Percentiles rank a stretch among this genome's conserved stretches.
Conservation (phyloP, 2,329 filamentous ascomycete species). For the Arachnomyces sp. region DNA sequence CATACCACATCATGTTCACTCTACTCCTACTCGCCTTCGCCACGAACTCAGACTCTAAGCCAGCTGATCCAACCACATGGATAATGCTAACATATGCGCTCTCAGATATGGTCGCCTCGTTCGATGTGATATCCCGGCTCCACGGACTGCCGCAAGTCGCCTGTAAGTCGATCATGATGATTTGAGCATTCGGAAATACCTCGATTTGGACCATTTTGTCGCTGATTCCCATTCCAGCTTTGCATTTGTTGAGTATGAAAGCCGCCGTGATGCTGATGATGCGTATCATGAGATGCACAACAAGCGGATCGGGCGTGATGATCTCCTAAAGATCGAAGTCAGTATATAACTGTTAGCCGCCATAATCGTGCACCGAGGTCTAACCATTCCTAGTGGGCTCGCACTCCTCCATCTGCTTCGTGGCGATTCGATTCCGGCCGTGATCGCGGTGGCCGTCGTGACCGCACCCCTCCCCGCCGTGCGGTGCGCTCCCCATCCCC, state of each 20-base stretch:
- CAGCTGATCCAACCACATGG: conserved; percentile 2
- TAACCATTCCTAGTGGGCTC: conserved; percentile 70
- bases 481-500: conserved; percentile 47
- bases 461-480: conserved; percentile 51
- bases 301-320: conserved; percentile 93
- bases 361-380: conserved; percentile 4
- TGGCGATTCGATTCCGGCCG: conserved; percentile 96
- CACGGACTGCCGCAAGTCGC: conserved; percentile 84
- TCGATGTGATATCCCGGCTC: conserved; percentile 95
- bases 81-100: conserved; percentile 33
- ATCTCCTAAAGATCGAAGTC: conserved; percentile 96
- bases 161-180: conserved; percentile 60
- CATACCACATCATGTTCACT: conserved; percentile 17
- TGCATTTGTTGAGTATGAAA: conserved; percentile 98
- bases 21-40: conserved; percentile 20
- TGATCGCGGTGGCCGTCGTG: conserved; percentile 53
- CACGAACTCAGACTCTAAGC: conserved; percentile 13
- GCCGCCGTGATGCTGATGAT: conserved; percentile 94
- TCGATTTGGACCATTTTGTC: conserved; percentile 6
- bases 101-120: conserved; percentile 91
- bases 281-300: conserved; percentile 99
- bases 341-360: conserved; percentile 18
- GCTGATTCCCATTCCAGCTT: conserved; percentile 53
- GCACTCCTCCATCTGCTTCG: conserved; percentile 92
- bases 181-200: conserved; percentile 10